A percentile compares a stretch with the other conserved stretches of the same genome.
Conservation (phyloP, 2,329 filamentous ascomycete genomes). For the Trichoderma sp. region DNA sequence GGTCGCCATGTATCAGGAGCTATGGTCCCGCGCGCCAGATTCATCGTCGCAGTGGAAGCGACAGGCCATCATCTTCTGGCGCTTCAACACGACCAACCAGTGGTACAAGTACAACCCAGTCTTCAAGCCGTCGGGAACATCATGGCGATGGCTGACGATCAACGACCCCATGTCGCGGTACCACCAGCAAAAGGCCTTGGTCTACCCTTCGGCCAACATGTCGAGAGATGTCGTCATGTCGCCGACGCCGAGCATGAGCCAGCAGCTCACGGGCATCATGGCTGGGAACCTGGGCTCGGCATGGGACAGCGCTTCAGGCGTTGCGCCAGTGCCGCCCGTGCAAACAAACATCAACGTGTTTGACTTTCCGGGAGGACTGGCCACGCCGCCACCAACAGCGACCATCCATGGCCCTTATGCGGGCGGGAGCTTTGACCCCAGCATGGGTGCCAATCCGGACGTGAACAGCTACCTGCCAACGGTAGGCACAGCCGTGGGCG, state of each 20-base stretch:
- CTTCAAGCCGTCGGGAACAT: slow-evolving; percentile 56
- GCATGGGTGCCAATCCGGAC: slow-evolving; percentile 35
- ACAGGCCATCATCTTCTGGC: slow-evolving; percentile 65
- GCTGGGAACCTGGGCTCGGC: slow-evolving; percentile 56
- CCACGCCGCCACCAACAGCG: slow-evolving; percentile 59
- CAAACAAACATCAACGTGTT: slow-evolving; percentile 46
- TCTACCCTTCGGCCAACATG: slow-evolving; percentile 40
- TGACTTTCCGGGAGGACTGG: slow-evolving; percentile 55
- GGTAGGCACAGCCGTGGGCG: slow-evolving; percentile 31
- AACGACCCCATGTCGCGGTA: slow-evolving; percentile 61
- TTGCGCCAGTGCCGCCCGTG: slow-evolving; percentile 39
- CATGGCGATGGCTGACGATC: slow-evolving; percentile 64
- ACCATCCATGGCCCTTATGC: slow-evolving; percentile 52
- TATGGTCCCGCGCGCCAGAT: slow-evolving; percentile 57
- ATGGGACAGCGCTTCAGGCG: slow-evolving; percentile 44
- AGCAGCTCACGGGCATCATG: slow-evolving; percentile 58
- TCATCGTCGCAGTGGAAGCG: slow-evolving; percentile 53
- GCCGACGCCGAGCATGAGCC: slow-evolving; percentile 51
- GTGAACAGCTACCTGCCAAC: slow-evolving; percentile 36
- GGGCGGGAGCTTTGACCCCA: slow-evolving; percentile 47
- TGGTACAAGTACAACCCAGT: slow-evolving; percentile 53
- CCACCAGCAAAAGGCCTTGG: slow-evolving; percentile 53
- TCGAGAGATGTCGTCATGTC: slow-evolving; percentile 54
- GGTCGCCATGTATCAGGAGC: slow-evolving; percentile 68
- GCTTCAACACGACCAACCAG: slow-evolving; percentile 57